Evolutionary conservation across 352 stramenopile genomes (phyloP), one percentile per base, ranked within the genome.

Genomic region (Phytophthora fragariae): DNA sequence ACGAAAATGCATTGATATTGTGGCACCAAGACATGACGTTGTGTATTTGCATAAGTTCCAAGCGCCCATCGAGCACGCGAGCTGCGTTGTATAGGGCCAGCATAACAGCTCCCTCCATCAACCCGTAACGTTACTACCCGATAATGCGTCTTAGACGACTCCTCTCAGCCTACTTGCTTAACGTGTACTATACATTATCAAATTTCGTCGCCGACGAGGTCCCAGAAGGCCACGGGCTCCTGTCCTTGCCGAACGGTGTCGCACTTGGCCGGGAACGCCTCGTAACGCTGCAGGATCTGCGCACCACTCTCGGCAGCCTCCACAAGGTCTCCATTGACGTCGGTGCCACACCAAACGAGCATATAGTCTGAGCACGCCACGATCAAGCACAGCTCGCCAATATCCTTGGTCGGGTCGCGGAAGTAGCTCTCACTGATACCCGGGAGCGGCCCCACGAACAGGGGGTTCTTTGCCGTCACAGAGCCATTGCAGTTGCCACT

Each of bases 311-410:
- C 84, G 2, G 84, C 85, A 7, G 84, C 82, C 47, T 93, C 82
- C 29, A 93, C 66, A 35, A 86, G 80, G 27, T 82, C 64, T 31
- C 83, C 79, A 46, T 62, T 81, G 29, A 84, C 87, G 47, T 85
- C 78, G 17, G 77, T 74, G 53, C 90, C 90, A 79, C 84, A 94
- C 90, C 90, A 96, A 69, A 96, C 73, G 62, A 88, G 93, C 80
- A 92, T 86, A 71, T 89, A 94, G 68, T 94, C 87, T 21, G 83
- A 66, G 65, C 76, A 90, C 44, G 84, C 81, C 46, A 96, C 77
- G 27, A 96, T 82, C 68, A 94, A 92, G 72, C 85, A 90, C 54
- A 81, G 69, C 60, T 81, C 80, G 19, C 75, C 71, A 33, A 86
- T 79, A 39, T 94, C 87, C 29, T 87, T 79, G 8, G 78, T 77